Evolutionary conservation across 2,329 filamentous ascomycete species (phyloP).

Genomic region (Nemania abortiva): DNA sequence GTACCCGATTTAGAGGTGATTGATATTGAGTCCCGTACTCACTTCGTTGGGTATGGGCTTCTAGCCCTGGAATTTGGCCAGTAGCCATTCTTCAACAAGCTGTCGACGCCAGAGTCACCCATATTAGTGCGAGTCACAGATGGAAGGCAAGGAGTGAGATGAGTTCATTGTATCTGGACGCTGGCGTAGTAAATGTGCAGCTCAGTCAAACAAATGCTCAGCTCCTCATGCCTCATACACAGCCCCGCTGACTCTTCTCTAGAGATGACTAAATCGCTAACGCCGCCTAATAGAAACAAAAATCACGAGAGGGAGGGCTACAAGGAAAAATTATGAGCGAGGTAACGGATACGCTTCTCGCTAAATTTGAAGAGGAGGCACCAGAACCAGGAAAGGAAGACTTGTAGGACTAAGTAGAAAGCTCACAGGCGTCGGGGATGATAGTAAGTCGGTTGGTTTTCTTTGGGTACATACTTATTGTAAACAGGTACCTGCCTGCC

Average conservation of each 20-base stretch:
- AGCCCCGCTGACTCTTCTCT: constrained; percentile 38
- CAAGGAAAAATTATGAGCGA: not conserved
- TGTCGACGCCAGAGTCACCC: constrained; percentile 47
- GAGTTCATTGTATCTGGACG: constrained; percentile 44
- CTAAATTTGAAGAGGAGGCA: constrained; percentile 4
- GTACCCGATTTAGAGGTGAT: constrained; percentile 23
- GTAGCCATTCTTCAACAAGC: constrained; percentile 49
- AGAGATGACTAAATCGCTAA: constrained; percentile 25
- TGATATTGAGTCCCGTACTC: constrained; percentile 43
- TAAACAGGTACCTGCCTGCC: too few relatives aligned
- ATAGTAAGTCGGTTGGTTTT: constrained; percentile 5
- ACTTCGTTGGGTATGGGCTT: constrained; percentile 45
- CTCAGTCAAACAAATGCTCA: constrained; percentile 34
- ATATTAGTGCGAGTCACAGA: constrained; percentile 41
- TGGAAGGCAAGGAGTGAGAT: constrained; percentile 33
- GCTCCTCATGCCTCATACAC: constrained; percentile 40
- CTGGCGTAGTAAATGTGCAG: constrained; percentile 28
- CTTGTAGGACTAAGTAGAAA: constrained; percentile 12
- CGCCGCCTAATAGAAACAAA: constrained; percentile 15
- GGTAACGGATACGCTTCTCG: not conserved
- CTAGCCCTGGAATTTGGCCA: constrained; percentile 49
- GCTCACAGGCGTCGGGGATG: not conserved
- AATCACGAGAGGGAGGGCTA: not conserved
- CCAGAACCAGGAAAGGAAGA: not conserved
- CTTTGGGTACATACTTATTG: too few relatives aligned